Percentiles rank a stretch among this genome's conserved stretches.
phyloP scores from a whole-genome alignment of 2,329 filamentous ascomycete species.

The Fusarium sp. region DNA sequence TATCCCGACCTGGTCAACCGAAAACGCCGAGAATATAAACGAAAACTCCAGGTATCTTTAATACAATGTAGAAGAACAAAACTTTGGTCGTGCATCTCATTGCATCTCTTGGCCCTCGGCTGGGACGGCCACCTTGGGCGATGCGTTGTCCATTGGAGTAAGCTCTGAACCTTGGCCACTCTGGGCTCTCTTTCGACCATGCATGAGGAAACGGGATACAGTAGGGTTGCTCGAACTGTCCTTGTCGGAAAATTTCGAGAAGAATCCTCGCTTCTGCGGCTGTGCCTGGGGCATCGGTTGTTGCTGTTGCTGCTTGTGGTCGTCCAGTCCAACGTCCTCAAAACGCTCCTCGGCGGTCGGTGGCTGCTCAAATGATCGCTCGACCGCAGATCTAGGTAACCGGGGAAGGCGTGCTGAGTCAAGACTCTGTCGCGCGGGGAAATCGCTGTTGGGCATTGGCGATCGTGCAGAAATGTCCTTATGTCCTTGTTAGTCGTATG shows the following conservation, averaged over 20 bases:
- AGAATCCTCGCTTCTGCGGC: constrained; percentile 74
- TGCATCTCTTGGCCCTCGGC: constrained; percentile 47
- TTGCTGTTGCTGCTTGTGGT: constrained; percentile 63
- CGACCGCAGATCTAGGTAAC: constrained; percentile 71
- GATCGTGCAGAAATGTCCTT: constrained; percentile 93
- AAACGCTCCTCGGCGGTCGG: constrained; percentile 84
- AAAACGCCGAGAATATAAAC: constrained; percentile 44
- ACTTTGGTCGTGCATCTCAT: constrained; percentile 25
- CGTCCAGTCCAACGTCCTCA: constrained; percentile 91
- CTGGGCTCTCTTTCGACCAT: constrained; percentile 77
- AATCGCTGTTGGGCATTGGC: constrained; percentile 73
- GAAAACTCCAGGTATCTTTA: constrained; percentile 46
- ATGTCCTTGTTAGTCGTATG: constrained; percentile 34
- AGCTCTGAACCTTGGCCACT: constrained; percentile 77
- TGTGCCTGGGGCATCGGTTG: constrained; percentile 38
- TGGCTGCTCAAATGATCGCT: constrained; percentile 69
- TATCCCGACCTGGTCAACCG: constrained; percentile 35
- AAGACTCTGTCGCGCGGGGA: constrained; percentile 79
- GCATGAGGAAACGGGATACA: constrained; percentile 73
- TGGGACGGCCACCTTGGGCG: constrained; percentile 47
- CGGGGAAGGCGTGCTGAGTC: constrained; percentile 78
- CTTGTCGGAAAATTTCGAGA: constrained; percentile 76
- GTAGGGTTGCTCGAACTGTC: constrained; percentile 52
- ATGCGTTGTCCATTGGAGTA: constrained; percentile 66
- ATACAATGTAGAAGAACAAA: constrained; percentile 44